phyloP scores from a whole-genome alignment of 345 rosid genomes.

The Moricandia arvensis region DNA sequence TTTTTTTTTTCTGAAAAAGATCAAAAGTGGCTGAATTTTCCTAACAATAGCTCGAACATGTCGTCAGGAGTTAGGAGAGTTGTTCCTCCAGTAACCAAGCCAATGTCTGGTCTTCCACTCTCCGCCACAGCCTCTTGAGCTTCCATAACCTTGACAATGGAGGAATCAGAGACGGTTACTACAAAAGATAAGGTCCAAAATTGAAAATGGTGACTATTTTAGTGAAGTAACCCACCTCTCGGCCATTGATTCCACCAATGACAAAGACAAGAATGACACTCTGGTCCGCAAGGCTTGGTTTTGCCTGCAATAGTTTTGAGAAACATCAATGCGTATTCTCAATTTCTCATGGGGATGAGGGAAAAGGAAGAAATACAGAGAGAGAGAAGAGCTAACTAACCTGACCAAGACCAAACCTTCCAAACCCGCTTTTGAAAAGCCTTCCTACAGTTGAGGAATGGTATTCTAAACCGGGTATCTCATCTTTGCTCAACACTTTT shows the following conservation, averaged over 20 bases:
- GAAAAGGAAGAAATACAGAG: neutral
- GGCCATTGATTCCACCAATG: slow-evolving; percentile 85
- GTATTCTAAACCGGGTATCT: slow-evolving; percentile 76
- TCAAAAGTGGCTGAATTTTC: slow-evolving; percentile 60
- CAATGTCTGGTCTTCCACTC: slow-evolving; percentile 77
- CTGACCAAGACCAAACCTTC: slow-evolving; percentile 97
- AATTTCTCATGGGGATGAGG: neutral
- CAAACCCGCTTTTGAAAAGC: slow-evolving; percentile 92
- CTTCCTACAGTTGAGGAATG: slow-evolving; percentile 97
- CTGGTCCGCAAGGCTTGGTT: slow-evolving; percentile 83
- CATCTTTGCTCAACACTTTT: slow-evolving; percentile 57
- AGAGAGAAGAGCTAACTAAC: slow-evolving; percentile 37
- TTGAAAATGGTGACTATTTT: neutral
- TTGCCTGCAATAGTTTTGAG: slow-evolving; percentile 52
- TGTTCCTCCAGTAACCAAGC: slow-evolving; percentile 80
- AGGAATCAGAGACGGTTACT: neutral
- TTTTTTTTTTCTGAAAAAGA: neutral
- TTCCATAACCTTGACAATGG: slow-evolving; percentile 58
- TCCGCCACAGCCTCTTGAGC: slow-evolving; percentile 77
- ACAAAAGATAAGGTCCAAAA: neutral
- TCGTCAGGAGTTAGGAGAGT: slow-evolving; percentile 80
- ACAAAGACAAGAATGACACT: slow-evolving; percentile 78
- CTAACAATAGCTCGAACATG: slow-evolving; percentile 78
- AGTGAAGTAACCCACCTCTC: slow-evolving; percentile 52
- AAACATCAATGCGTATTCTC: slow-evolving; percentile 3